A percentile compares a stretch with the other conserved stretches of the same genome.
Conservation (phyloP, 148 eudicot species). For the Talinum fruticosum region DNA sequence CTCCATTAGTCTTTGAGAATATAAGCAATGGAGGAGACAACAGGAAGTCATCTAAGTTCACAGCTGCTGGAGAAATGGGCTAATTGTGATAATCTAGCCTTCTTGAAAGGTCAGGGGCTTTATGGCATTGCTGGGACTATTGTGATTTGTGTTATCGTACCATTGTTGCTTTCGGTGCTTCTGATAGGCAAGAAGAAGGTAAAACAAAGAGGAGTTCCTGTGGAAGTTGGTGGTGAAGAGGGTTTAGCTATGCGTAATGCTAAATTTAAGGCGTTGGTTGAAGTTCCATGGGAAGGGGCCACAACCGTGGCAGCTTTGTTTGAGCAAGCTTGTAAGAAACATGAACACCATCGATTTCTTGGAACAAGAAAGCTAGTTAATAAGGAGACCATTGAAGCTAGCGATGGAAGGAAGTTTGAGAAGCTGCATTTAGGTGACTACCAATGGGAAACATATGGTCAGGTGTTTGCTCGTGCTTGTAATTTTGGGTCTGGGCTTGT, state of each 20-base stretch:
- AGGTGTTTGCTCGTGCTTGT: constrained; percentile 69
- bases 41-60: constrained; percentile 30
- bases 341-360: constrained; percentile 50
- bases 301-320: constrained; percentile 75
- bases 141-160: constrained; percentile 46
- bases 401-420: constrained; percentile 93
- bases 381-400: constrained; percentile 58
- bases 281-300: constrained; percentile 95
- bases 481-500: constrained; percentile 89
- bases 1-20: constrained; percentile 13
- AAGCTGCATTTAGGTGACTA: constrained; percentile 89
- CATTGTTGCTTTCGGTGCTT: constrained; percentile 50
- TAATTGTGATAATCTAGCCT: constrained; percentile 25
- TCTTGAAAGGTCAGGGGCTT: constrained; percentile 45
- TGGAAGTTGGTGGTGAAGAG: constrained; percentile 66
- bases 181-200: constrained; percentile 52
- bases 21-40: constrained; percentile 41
- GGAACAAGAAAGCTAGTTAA: constrained; percentile 65
- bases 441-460: constrained; percentile 74
- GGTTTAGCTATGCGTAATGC: constrained; percentile 78
- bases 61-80: constrained; percentile 35
- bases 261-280: constrained; percentile 47
- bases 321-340: constrained; percentile 87
- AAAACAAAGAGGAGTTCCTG: constrained; percentile 77
- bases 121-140: constrained; percentile 51